A percentile compares a stretch with the other conserved stretches of the same genome.
These are phyloP conservation scores for Chrysophaeum taylorii DNA, from an alignment of 352 stramenopile genomes.

Conservation along the genomic window DNA sequence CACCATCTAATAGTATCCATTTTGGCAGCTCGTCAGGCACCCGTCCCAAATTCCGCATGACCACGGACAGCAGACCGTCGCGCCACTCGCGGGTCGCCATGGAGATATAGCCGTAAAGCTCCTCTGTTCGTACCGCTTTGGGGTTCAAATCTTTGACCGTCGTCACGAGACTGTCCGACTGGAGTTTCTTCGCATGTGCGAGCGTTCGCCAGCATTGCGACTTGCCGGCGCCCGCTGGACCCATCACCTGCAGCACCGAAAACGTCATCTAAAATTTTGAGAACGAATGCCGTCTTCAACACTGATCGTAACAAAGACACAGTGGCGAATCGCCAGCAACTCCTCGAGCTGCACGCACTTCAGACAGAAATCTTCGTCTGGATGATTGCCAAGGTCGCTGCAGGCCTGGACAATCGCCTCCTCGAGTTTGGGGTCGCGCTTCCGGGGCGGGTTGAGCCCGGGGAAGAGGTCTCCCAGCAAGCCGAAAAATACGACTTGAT, in stretches of 20 bases:
- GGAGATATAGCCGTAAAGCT: constrained; percentile 89
- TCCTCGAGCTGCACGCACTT: constrained; percentile 90
- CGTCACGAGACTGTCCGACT: constrained; percentile 33
- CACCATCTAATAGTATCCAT: constrained; percentile 87
- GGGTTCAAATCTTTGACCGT: constrained; percentile 75
- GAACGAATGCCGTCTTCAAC: no score
- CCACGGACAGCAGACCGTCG: constrained; percentile 81
- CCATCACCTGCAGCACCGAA: no score
- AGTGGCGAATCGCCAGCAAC: constrained; percentile 83
- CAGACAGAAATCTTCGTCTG: constrained; percentile 77
- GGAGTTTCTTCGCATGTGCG: constrained; percentile 55
- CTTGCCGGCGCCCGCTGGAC: constrained; percentile 79
- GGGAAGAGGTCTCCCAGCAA: constrained; percentile 86
- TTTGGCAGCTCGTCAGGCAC: constrained; percentile 80
- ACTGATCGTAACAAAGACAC: constrained; percentile 91
- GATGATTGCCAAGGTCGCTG: constrained; percentile 66
- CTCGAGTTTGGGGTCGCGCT: constrained; percentile 79
- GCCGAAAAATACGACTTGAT: constrained; percentile 86
- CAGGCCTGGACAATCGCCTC: constrained; percentile 75
- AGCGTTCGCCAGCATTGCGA: constrained; percentile 88
- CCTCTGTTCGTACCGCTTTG: constrained; percentile 86
- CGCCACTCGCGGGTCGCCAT: constrained; percentile 89
- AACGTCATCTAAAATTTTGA: no score
- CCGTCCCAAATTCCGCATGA: constrained; percentile 85
- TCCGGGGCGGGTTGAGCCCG: constrained; percentile 74